Base-by-base conservation (phyloP, 805 yeast genomes). In the Zygoascus ofunaensis region DNA sequence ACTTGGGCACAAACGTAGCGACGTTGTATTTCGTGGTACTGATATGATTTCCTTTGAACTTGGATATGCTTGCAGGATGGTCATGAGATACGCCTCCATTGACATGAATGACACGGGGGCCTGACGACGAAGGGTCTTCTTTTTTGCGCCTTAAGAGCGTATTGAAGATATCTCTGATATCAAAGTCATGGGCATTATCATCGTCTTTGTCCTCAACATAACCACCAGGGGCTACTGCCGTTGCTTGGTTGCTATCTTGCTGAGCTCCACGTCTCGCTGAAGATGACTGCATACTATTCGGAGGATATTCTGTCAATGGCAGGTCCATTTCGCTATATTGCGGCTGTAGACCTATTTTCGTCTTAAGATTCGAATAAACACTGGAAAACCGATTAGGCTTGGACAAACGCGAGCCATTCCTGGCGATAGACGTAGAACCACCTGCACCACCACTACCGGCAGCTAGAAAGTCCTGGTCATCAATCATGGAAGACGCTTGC, bases 11-110 rank as follows among this genome's bases (percentile, higher is more conserved):
- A 56, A 92, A 92, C 0, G 98, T 94, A 20, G 92, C 94, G 47
- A 79, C 64, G 60, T 92, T 94, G 68, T 94, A 92, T 61, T 92
- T 92, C 10, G 98, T 89, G 3, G 99, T 94, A 23, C 94, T 83
- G 51, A 92, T 81, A 60, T 89, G 89, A 63, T 92, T 92, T 47
- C 80, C 89, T 45, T 74, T 71, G 64, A 76, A 90, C n/a, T n/a
- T n/a, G 2, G 79, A 71, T 48, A 69, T 70, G n/a, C 30, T n/a
- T 12, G 7, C 20, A n/a, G 18, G 4, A 2, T 74, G 63, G 5
- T 63, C 54, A 56, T 85, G 85, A 7, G 76, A 70, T 4, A 63
- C 58, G 33, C 69, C 69, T 57, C 83, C 80, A 68, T 85, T 84
- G 41, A 89, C 59, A 54, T 74, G 70, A 19, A 90, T 80, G n/a